phyloP scores from a whole-genome alignment of 257 asterid species.

The Scutellaria barbata region DNA sequence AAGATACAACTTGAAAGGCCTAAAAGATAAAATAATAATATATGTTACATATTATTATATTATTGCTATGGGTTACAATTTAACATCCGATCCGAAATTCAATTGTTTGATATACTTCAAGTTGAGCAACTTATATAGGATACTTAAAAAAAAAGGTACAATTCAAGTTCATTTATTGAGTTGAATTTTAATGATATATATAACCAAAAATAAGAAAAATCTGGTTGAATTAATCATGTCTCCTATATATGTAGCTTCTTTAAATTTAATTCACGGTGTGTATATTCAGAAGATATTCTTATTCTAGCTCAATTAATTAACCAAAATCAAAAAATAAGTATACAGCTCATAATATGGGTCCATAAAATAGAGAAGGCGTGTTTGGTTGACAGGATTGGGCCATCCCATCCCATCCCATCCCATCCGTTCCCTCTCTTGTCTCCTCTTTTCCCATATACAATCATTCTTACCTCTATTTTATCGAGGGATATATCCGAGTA shows the following conservation, averaged over 20 bases:
- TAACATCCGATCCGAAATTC: no score
- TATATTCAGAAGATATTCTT: background rate
- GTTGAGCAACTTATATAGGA: no score
- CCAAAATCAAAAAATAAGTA: slow-evolving; percentile 6
- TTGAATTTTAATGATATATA: background rate
- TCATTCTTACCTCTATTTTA: slow-evolving; percentile 25
- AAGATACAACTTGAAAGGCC: no score
- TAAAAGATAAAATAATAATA: no score
- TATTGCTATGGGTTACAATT: no score
- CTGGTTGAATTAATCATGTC: background rate
- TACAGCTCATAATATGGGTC: slow-evolving; percentile 45
- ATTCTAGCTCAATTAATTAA: background rate
- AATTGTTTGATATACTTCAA: no score
- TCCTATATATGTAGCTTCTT: background rate
- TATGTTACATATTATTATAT: no score
- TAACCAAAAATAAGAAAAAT: background rate
- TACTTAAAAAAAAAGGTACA: background rate
- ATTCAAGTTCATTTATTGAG: background rate
- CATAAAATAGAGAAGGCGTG: slow-evolving; percentile 32
- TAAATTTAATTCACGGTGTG: no score
- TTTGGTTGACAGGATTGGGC: slow-evolving; percentile 43
- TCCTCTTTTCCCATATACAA: slow-evolving; percentile 39
- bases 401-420: slow-evolving; percentile 32
- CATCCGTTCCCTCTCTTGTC: slow-evolving; percentile 41
- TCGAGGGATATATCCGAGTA: no score